Evolutionary conservation across 768 basidiomycete genomes (phyloP).

Genomic region (Naganishia vishniacii): DNA sequence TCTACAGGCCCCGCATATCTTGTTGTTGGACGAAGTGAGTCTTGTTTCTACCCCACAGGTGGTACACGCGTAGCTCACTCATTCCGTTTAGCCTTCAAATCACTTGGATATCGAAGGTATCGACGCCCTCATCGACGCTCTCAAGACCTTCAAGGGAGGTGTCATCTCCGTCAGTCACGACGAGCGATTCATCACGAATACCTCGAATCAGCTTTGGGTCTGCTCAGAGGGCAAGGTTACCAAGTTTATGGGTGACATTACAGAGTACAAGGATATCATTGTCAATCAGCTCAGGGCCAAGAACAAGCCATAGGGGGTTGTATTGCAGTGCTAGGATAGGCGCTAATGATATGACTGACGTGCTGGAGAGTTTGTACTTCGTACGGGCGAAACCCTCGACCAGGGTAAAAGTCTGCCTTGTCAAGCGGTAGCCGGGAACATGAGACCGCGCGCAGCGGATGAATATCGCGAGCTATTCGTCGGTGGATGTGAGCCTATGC

Average conservation of each 20-base stretch:
- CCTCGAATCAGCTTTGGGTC: constrained; percentile 86
- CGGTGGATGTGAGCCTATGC: no score
- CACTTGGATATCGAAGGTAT: constrained; percentile 96
- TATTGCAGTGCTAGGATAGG: neutral
- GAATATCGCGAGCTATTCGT: no score
- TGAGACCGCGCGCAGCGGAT: no score
- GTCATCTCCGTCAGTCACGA: constrained; percentile 90
- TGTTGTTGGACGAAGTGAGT: constrained; percentile 85
- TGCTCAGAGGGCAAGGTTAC: constrained; percentile 74
- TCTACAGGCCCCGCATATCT: constrained; percentile 79
- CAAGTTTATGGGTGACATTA: constrained; percentile 84
- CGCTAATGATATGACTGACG: neutral
- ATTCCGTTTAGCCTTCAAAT: constrained; percentile 68
- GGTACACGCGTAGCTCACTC: neutral
- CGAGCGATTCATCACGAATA: constrained; percentile 86
- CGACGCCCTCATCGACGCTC: constrained; percentile 83
- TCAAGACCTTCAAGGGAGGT: constrained; percentile 72
- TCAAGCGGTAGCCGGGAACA: no score
- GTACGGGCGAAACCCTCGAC: no score
- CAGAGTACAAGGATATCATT: constrained; percentile 83
- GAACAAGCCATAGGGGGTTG: constrained; percentile 28
- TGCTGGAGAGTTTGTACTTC: neutral
- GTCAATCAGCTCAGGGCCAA: constrained; percentile 64
- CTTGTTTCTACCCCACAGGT: neutral
- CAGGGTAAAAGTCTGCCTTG: no score